These are phyloP conservation scores for Penicillium sp. DNA, from an alignment of 2,329 filamentous ascomycete species.

Conservation along the genomic window DNA sequence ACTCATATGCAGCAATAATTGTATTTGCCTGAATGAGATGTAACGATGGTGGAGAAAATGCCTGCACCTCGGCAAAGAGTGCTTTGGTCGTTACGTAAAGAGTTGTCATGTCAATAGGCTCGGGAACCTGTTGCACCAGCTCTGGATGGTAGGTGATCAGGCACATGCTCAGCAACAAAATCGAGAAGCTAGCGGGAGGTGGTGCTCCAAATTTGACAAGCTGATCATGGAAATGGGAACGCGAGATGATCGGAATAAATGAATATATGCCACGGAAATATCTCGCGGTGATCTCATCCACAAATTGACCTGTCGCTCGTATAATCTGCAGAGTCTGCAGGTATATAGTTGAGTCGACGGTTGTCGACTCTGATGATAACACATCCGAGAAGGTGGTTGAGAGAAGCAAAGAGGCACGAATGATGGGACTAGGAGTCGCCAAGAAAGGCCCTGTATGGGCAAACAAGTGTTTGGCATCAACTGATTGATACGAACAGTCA, in stretches of 20 bases:
- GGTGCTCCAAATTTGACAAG: constrained; percentile 17
- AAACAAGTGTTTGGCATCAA: neutral
- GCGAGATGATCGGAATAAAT: constrained; percentile 30
- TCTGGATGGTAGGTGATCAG: constrained; percentile 12
- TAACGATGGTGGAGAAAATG: constrained; percentile 16
- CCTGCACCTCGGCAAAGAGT: constrained; percentile 27
- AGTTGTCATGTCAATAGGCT: neutral
- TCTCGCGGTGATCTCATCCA: constrained; percentile 27
- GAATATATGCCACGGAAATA: constrained; percentile 32
- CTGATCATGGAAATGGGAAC: constrained; percentile 25
- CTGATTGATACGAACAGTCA: neutral
- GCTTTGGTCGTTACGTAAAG: constrained; percentile 26
- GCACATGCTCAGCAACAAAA: constrained; percentile 28
- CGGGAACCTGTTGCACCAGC: neutral
- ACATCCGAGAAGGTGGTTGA: constrained; percentile 2
- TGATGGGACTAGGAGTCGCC: neutral
- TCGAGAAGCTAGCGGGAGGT: constrained; percentile 23
- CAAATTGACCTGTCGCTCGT: constrained; percentile 12
- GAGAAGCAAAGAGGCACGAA: neutral
- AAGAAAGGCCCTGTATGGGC: neutral
- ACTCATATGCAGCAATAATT: constrained; percentile 32
- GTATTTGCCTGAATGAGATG: constrained; percentile 30
- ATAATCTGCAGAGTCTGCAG: constrained; percentile 7
- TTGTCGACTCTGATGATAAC: neutral
- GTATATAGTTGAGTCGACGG: constrained; percentile 3